Percentiles rank a stretch among this genome's conserved stretches.
phyloP scores from a whole-genome alignment of 306 rosid species.

The Prunus padus region DNA sequence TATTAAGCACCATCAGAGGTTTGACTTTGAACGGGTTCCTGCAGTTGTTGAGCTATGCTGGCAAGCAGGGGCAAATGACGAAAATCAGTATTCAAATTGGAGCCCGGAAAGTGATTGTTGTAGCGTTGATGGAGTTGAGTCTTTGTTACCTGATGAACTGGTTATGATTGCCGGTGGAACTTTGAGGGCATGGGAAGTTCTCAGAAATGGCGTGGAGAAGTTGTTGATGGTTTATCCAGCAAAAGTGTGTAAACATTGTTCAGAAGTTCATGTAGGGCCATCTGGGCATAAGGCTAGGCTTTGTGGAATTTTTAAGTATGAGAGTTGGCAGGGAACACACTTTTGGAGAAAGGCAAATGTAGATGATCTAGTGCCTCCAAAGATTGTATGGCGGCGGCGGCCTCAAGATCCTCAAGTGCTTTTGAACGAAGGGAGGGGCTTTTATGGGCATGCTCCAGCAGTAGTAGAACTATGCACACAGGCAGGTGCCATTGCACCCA shows the following conservation, averaged over 20 bases:
- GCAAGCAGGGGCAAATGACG: slow-evolving; percentile 71
- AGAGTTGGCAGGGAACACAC: slow-evolving; percentile 77
- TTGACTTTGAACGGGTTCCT: slow-evolving; percentile 78
- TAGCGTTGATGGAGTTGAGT: slow-evolving; percentile 30
- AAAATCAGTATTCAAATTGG: slow-evolving; percentile 33
- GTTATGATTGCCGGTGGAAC: slow-evolving; percentile 50
- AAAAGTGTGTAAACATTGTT: slow-evolving; percentile 83
- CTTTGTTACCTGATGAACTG: slow-evolving; percentile 47
- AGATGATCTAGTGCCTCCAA: slow-evolving; percentile 78
- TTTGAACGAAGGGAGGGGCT: slow-evolving; percentile 55
- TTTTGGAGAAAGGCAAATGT: slow-evolving; percentile 76
- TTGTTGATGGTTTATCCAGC: slow-evolving; percentile 69
- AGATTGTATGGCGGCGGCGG: slow-evolving; percentile 66
- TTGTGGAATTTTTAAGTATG: slow-evolving; percentile 78
- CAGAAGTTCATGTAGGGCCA: slow-evolving; percentile 86
- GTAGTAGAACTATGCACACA: slow-evolving; percentile 71
- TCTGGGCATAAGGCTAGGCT: slow-evolving; percentile 86
- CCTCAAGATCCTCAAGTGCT: slow-evolving; percentile 83
- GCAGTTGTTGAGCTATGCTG: slow-evolving; percentile 83
- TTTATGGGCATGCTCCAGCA: slow-evolving; percentile 75
- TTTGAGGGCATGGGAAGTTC: slow-evolving; percentile 69
- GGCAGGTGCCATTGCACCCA: slow-evolving; percentile 62
- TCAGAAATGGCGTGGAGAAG: slow-evolving; percentile 69
- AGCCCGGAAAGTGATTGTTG: slow-evolving; percentile 28
- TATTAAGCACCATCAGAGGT: slow-evolving; percentile 69